These are phyloP conservation scores for Cutaneotrichosporon sp. DNA, from an alignment of 1,284 basidiomycete species.

Conservation along the genomic window DNA sequence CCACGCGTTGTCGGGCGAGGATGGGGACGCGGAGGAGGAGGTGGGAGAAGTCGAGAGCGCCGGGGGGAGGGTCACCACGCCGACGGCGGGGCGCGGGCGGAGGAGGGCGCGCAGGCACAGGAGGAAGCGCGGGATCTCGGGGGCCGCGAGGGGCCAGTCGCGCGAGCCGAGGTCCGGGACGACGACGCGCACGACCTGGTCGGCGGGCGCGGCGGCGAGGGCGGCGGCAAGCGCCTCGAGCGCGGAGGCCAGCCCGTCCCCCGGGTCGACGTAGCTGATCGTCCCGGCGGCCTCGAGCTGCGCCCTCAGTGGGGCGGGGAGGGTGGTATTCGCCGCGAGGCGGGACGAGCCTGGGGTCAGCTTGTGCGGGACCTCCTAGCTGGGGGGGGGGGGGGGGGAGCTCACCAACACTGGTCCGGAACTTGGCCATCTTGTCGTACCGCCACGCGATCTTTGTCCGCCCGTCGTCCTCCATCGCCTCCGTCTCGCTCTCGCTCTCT, in stretches of 20 bases:
- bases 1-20: slow-evolving; percentile 57
- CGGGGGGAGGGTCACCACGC: slow-evolving; percentile 65
- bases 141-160: slow-evolving; percentile 59
- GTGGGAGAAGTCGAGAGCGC: no score
- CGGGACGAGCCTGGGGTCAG: slow-evolving; percentile 9
- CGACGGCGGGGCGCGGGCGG: slow-evolving; percentile 61
- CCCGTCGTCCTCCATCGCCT: slow-evolving; percentile 57
- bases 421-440: slow-evolving; percentile 88
- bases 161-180: slow-evolving; percentile 63
- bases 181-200: slow-evolving; percentile 55
- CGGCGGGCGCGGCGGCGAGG: neutral
- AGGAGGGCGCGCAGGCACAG: slow-evolving; percentile 66
- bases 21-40: neutral
- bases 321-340: slow-evolving; percentile 23
- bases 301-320: slow-evolving; percentile 29
- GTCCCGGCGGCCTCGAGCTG: slow-evolving; percentile 15
- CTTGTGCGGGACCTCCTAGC: no score
- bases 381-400: no score
- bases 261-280: slow-evolving; percentile 8
- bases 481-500: slow-evolving; percentile 57
- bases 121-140: slow-evolving; percentile 73
- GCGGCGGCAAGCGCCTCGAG: slow-evolving; percentile 6
- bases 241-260: neutral
- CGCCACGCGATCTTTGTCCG: slow-evolving; percentile 84
- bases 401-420: slow-evolving; percentile 74